Conservation (phyloP, 257 asterid genomes). For the Penstemon newberryi region DNA sequence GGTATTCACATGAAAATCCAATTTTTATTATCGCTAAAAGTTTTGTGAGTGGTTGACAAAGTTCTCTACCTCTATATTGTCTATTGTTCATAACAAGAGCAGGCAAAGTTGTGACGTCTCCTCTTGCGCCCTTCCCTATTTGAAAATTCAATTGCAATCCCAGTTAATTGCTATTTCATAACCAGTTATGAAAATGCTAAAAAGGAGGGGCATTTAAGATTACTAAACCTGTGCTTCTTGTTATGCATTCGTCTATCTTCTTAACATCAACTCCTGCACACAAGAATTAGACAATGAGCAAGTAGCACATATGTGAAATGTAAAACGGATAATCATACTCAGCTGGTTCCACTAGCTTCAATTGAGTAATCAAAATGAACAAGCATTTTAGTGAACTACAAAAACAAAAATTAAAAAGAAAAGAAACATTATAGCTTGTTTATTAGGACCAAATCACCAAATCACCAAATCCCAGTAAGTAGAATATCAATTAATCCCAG, state of each 20-base stretch:
- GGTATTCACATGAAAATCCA: neutral
- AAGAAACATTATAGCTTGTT: neutral
- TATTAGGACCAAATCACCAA: neutral
- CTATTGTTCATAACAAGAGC: constrained; percentile 53
- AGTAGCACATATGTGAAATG: neutral
- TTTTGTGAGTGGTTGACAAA: neutral
- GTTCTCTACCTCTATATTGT: constrained; percentile 51
- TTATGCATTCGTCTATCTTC: constrained; percentile 70
- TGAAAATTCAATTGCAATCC: constrained; percentile 26
- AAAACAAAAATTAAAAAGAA: neutral
- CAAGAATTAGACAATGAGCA: constrained; percentile 1
- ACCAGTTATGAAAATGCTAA: neutral
- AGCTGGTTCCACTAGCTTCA: neutral
- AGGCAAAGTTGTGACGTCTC: constrained; percentile 65
- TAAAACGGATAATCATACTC: too few species aligned
- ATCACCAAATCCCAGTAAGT: too few species aligned
- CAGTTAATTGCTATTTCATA: constrained; percentile 16
- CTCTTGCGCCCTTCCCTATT: constrained; percentile 56
- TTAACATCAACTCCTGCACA: constrained; percentile 61
- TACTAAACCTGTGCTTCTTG: constrained; percentile 55
- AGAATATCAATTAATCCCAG: neutral
- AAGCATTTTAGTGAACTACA: neutral
- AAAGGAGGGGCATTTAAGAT: neutral
- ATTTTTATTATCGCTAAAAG: neutral
- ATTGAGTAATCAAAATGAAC: neutral